Base-by-base conservation (phyloP, 2,329 filamentous ascomycete species). In the Talaromyces sp. region DNA sequence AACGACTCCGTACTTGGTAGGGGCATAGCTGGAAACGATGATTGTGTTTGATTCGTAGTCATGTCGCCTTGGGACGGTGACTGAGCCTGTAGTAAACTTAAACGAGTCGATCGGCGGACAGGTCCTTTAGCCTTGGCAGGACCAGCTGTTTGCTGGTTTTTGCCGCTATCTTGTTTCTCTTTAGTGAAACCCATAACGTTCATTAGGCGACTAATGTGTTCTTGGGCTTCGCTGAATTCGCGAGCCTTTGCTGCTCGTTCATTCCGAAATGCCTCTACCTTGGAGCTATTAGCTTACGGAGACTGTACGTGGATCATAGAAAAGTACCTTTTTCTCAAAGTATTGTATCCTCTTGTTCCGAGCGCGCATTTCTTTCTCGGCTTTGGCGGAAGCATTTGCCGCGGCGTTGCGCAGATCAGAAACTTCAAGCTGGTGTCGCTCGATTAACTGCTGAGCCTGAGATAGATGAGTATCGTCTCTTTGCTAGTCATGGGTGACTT, bases 171-270 rank as follows among this genome's bases (percentile, higher is more conserved):
- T 9, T 67, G 66, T 44, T 60, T 61, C 11, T 70, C 67, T 4
- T 69, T 63, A 5, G 70, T 69, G 58, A 76, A 75, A 1, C 73
- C 74, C 74, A 76, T 77, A 1, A 77, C 73, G 16, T 67, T 68
- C 75, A 77, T 77, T 4, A 77, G 63, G 12, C 73, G 70, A 14
- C 71, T 67, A 23, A 76, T 77, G 52, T 77, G 73, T 60, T 77
- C 72, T 58, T 76, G 75, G 1, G 75, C 75, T 62, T 76, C 74
- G 1, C 72, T 74, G 39, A 77, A 76, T 61, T 77, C 75, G 9
- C 73, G 71, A 21, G 74, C 73, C 64, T 77, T 77, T 9, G 71
- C 67, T 21, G 73, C 69, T 42, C 74, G 69, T 57, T 76, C 73
- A 40, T 74, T 70, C 14, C 71, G 72, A 40, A 76, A 66, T 28